phyloP scores from a whole-genome alignment of 257 asterid species.

The Jaltomata sinuosa region DNA sequence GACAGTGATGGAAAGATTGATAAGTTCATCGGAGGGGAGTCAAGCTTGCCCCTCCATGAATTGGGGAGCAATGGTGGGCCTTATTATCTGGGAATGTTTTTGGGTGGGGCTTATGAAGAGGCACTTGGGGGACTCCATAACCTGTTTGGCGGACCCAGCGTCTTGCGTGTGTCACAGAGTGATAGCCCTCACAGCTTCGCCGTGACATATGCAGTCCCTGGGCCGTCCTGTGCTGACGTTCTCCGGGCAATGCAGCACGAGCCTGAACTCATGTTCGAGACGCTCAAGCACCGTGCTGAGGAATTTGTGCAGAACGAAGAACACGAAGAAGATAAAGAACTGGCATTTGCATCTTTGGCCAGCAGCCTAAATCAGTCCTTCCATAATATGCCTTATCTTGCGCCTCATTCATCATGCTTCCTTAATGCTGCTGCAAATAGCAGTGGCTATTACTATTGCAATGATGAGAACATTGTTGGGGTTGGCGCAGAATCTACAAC shows the following conservation, averaged over 20 bases:
- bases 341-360: conserved; percentile 10
- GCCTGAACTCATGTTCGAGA: conserved; percentile 89
- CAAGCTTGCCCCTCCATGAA: conserved; percentile 83
- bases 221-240: conserved; percentile 67
- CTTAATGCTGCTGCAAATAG: conserved; percentile 35
- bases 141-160: conserved; percentile 85
- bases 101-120: conserved; percentile 96
- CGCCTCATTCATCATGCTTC: conserved; percentile 36
- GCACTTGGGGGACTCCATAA: conserved; percentile 89
- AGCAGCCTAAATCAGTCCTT: conserved; percentile 58
- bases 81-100: conserved; percentile 81
- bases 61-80: conserved; percentile 31
- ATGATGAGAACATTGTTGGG: conserved; percentile 36
- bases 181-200: conserved; percentile 85
- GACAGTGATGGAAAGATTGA: conserved; percentile 93
- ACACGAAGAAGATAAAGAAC: conserved; percentile 2
- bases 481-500: conserved; percentile 35
- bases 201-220: conserved; percentile 69
- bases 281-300: conserved; percentile 76
- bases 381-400: conserved; percentile 83
- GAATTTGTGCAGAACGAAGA: conserved; percentile 28
- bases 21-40: conserved; percentile 87
- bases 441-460: conserved; percentile 37
- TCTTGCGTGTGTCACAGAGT: conserved; percentile 71
- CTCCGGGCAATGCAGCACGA: conserved; percentile 88